A percentile compares a stretch with the other conserved stretches of the same genome.
Conservation (phyloP, 805 yeast genomes). For the Ogataea degrootiae region DNA sequence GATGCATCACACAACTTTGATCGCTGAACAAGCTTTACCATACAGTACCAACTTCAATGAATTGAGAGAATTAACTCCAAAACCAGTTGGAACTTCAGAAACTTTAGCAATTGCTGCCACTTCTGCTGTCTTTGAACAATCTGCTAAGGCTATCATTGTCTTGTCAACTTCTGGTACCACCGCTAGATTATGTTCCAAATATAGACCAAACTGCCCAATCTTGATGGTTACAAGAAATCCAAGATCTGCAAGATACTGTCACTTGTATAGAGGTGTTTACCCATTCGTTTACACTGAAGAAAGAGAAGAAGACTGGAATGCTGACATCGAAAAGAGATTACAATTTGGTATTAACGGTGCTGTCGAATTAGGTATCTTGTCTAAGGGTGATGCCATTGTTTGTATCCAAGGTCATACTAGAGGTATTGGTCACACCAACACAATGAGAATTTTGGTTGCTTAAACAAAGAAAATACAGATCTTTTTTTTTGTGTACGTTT, state of each 20-base stretch:
- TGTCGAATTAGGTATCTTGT: slow-evolving; percentile 75
- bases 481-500: neutral
- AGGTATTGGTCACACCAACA: slow-evolving; percentile 98
- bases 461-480: slow-evolving; percentile 23
- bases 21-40: slow-evolving; percentile 96
- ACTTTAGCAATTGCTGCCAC: slow-evolving; percentile 97
- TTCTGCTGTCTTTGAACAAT: slow-evolving; percentile 91
- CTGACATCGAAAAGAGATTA: slow-evolving; percentile 93
- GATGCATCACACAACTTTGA: slow-evolving; percentile 97
- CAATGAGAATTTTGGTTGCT: slow-evolving; percentile 86
- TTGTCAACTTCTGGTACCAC: slow-evolving; percentile 93
- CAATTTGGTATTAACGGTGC: slow-evolving; percentile 91
- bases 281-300: slow-evolving; percentile 80
- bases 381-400: slow-evolving; percentile 83
- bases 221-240: slow-evolving; percentile 97
- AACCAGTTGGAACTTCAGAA: slow-evolving; percentile 91
- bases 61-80: slow-evolving; percentile 75
- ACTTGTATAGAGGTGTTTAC: slow-evolving; percentile 97
- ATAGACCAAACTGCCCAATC: slow-evolving; percentile 96
- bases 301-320: slow-evolving; percentile 81
- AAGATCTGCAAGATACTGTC: slow-evolving; percentile 90
- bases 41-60: slow-evolving; percentile 81
- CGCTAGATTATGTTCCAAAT: slow-evolving; percentile 94
- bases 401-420: slow-evolving; percentile 99
- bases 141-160: slow-evolving; percentile 94